Percentiles rank a stretch among this genome's conserved stretches.
Evolutionary conservation across 2,329 filamentous ascomycete species (phyloP).

Genomic region (Fusarium verticillioides): DNA sequence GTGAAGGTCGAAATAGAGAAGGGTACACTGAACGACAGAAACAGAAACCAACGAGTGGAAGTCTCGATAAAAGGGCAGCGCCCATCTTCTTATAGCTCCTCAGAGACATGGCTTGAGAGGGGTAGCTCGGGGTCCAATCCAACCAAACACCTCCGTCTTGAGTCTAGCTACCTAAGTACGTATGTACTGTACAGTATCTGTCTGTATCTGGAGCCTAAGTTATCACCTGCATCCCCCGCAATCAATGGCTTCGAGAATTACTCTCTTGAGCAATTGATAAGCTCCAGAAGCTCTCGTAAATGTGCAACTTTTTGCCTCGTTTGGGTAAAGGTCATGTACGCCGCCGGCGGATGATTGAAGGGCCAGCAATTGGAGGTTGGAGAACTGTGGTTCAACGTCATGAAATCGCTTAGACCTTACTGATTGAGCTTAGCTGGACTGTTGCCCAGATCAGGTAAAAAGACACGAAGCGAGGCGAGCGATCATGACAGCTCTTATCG

Average conservation of each 20-base stretch:
- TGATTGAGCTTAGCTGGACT: slow-evolving; percentile 19
- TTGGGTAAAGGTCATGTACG: slow-evolving; percentile 20
- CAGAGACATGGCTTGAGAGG: slow-evolving; percentile 22
- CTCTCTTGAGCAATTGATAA: slow-evolving; percentile 20
- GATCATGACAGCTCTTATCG: slow-evolving; percentile 32
- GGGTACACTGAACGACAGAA: slow-evolving; percentile 7
- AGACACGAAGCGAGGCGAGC: background rate
- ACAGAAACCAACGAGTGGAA: background rate
- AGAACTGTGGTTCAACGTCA: slow-evolving; percentile 16
- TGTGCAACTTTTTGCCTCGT: slow-evolving; percentile 28
- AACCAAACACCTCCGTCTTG: background rate
- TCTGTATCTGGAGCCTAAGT: background rate
- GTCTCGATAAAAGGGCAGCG: slow-evolving; percentile 22
- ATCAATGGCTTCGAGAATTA: slow-evolving; percentile 3
- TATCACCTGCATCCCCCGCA: slow-evolving; percentile 32
- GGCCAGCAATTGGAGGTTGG: slow-evolving; percentile 23
- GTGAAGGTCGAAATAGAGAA: background rate
- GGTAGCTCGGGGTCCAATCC: slow-evolving; percentile 16
- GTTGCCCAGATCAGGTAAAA: background rate
- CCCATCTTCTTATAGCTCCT: slow-evolving; percentile 39
- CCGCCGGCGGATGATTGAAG: slow-evolving; percentile 5
- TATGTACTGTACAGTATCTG: background rate
- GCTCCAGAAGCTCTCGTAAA: slow-evolving; percentile 1
- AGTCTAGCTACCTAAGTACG: slow-evolving; percentile 4
- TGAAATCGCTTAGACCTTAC: slow-evolving; percentile 25